A percentile compares a stretch with the other conserved stretches of the same genome.
Evolutionary conservation across 805 yeast species (phyloP).

Genomic region (Cyberlindnera sargentensis): DNA sequence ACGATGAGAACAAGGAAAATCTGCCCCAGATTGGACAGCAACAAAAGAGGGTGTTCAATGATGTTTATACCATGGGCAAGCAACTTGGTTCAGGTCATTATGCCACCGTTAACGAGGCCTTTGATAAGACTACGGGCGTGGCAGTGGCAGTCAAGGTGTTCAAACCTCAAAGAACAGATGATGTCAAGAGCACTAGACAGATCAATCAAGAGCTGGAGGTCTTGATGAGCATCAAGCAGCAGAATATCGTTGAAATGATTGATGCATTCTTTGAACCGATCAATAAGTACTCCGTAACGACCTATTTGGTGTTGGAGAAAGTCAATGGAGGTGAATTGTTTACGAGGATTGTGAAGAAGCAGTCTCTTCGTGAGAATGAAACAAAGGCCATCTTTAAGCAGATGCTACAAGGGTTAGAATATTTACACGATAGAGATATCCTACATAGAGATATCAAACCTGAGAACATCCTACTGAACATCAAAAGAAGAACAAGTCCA

Average conservation of each 20-base stretch:
- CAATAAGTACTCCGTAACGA: slow-evolving; percentile 34
- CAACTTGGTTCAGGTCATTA: slow-evolving; percentile 74
- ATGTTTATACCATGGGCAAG: slow-evolving; percentile 42
- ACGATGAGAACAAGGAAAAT: slow-evolving; percentile 13
- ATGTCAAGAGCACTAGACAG: slow-evolving; percentile 31
- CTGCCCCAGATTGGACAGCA: slow-evolving; percentile 1
- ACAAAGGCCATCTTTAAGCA: slow-evolving; percentile 59
- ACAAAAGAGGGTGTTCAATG: slow-evolving; percentile 41
- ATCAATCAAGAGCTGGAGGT: slow-evolving; percentile 64
- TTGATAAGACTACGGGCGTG: slow-evolving; percentile 48
- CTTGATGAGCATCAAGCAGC: slow-evolving; percentile 57
- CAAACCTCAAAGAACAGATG: slow-evolving; percentile 44
- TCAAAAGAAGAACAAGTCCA: slow-evolving; percentile 35
- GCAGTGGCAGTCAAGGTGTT: slow-evolving; percentile 71
- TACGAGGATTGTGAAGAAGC: slow-evolving; percentile 62
- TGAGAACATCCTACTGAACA: slow-evolving; percentile 54
- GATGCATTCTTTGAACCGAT: slow-evolving; percentile 52
- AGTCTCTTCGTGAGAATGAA: slow-evolving; percentile 53
- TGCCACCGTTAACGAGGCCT: slow-evolving; percentile 72
- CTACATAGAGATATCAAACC: slow-evolving; percentile 79
- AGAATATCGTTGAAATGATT: slow-evolving; percentile 60
- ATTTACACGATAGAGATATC: slow-evolving; percentile 60
- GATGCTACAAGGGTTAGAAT: slow-evolving; percentile 56
- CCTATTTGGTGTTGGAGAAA: slow-evolving; percentile 63
- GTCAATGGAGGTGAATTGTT: slow-evolving; percentile 71